Evolutionary conservation across 441 rosid genomes (phyloP).

Genomic region (Daphne laureola): DNA sequence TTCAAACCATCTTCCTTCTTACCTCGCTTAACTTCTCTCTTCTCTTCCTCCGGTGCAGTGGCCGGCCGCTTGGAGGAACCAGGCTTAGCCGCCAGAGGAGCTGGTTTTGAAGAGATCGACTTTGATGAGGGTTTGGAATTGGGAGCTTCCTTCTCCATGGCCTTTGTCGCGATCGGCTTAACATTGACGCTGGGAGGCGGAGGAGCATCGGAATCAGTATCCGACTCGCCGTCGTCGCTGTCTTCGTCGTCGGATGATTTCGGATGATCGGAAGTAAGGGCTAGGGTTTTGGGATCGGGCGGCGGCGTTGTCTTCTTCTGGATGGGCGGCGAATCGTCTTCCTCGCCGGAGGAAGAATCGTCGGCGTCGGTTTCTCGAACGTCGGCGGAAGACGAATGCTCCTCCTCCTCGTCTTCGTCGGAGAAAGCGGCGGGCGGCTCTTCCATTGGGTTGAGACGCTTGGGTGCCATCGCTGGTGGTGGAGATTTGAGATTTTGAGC

Average conservation of each 20-base stretch:
- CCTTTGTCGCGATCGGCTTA: constrained; percentile 27
- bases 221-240: constrained; percentile 19
- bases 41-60: constrained; percentile 6
- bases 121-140: constrained; percentile 12
- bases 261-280: not conserved
- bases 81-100: constrained; percentile 11
- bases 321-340: constrained; percentile 1
- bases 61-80: constrained; percentile 17
- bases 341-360: constrained; percentile 5
- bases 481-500: too few relatives aligned
- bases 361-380: constrained; percentile 21
- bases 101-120: constrained; percentile 15
- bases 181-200: constrained; percentile 3
- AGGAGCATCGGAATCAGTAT: constrained; percentile 19
- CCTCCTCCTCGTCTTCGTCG: constrained; percentile 23
- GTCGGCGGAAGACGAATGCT: constrained; percentile 19
- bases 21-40: constrained; percentile 16
- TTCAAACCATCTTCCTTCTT: constrained; percentile 17
- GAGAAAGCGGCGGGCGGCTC: constrained; percentile 27
- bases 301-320: not conserved
- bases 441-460: constrained; percentile 17
- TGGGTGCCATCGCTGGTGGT: too few relatives aligned
- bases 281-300: constrained; percentile 7
- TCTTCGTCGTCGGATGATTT: constrained; percentile 15
- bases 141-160: constrained; percentile 19